Percentiles rank a stretch among this genome's conserved stretches.
phyloP scores from a whole-genome alignment of 768 basidiomycete genomes.

The Kwoniella sp. region DNA sequence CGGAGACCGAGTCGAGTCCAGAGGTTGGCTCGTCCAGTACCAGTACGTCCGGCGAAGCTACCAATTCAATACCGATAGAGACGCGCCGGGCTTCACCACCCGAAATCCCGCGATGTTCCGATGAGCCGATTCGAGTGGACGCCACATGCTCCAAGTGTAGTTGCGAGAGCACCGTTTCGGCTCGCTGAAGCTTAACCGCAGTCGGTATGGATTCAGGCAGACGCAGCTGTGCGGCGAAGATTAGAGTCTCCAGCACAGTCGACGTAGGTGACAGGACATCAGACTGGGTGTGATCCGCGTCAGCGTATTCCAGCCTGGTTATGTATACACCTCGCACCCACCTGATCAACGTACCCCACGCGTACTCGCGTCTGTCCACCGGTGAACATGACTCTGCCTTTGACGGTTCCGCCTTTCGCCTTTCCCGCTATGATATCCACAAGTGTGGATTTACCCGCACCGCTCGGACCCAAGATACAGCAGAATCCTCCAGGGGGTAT shows the following conservation, averaged over 20 bases:
- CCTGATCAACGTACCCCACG: slow-evolving; percentile 73
- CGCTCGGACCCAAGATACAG: slow-evolving; percentile 88
- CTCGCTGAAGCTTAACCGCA: slow-evolving; percentile 50
- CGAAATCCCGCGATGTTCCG: slow-evolving; percentile 74
- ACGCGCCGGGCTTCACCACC: slow-evolving; percentile 89
- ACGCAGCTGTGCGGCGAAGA: slow-evolving; percentile 80
- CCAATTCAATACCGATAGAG: slow-evolving; percentile 82
- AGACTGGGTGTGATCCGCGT: slow-evolving; percentile 54
- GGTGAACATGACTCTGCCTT: slow-evolving; percentile 64
- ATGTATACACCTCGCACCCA: slow-evolving; percentile 13
- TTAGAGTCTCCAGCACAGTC: slow-evolving; percentile 74
- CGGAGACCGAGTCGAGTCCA: slow-evolving; percentile 83
- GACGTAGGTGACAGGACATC: slow-evolving; percentile 74
- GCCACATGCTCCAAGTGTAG: slow-evolving; percentile 70
- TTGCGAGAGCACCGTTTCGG: slow-evolving; percentile 64
- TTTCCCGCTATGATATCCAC: slow-evolving; percentile 86
- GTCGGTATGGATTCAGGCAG: slow-evolving; percentile 58
- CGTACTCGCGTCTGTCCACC: slow-evolving; percentile 52
- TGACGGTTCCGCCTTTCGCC: slow-evolving; percentile 64
- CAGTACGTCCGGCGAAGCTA: slow-evolving; percentile 76
- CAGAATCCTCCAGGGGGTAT: slow-evolving; percentile 79
- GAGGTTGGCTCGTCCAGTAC: slow-evolving; percentile 76
- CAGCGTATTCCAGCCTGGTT: background rate
- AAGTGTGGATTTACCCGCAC: slow-evolving; percentile 86
- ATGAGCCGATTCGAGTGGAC: slow-evolving; percentile 68